A percentile compares a stretch with the other conserved stretches of the same genome.
Conservation (phyloP, 1,284 basidiomycete species). For the Fomes fomentarius region DNA sequence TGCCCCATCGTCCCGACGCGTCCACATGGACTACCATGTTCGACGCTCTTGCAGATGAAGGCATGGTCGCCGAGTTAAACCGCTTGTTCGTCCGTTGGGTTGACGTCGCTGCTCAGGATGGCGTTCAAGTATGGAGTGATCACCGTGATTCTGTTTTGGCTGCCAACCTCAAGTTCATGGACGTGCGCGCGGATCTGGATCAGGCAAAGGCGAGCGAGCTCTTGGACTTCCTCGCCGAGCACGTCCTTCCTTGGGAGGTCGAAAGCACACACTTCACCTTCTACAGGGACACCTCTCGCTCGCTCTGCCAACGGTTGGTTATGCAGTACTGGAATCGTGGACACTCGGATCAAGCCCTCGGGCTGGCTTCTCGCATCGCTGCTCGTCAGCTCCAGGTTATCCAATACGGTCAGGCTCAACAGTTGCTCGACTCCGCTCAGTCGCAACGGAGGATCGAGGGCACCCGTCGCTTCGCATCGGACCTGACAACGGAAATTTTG, state of each 20-base stretch:
- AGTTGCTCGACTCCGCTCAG: constrained; percentile 17
- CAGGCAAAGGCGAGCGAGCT: constrained; percentile 25
- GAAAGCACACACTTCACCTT: constrained; percentile 21
- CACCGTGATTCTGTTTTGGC: constrained; percentile 40
- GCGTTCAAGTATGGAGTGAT: constrained; percentile 36
- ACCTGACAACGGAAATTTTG: constrained; percentile 15
- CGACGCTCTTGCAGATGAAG: constrained; percentile 50
- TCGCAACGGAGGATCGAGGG: constrained; percentile 23
- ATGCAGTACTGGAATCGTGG: constrained; percentile 23
- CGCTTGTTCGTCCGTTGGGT: constrained; percentile 48
- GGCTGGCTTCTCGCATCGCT: constrained; percentile 17
- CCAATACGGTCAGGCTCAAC: constrained; percentile 14
- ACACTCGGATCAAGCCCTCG: constrained; percentile 16
- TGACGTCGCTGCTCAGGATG: constrained; percentile 37
- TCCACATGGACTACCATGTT: constrained; percentile 57
- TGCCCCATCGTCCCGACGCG: constrained; percentile 52
- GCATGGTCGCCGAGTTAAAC: constrained; percentile 59
- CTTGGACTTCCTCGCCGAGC: constrained; percentile 33
- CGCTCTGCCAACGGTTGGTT: constrained; percentile 21
- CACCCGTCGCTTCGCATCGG: constrained; percentile 21
- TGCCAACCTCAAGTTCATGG: constrained; percentile 44
- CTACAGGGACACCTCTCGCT: constrained; percentile 20
- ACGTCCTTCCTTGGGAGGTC: constrained; percentile 23
- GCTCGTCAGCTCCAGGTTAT: constrained; percentile 20
- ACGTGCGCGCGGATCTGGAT: constrained; percentile 27